These are phyloP conservation scores for Piper longum DNA, from an alignment of 164 flowering plant species.

Conservation along the genomic window DNA sequence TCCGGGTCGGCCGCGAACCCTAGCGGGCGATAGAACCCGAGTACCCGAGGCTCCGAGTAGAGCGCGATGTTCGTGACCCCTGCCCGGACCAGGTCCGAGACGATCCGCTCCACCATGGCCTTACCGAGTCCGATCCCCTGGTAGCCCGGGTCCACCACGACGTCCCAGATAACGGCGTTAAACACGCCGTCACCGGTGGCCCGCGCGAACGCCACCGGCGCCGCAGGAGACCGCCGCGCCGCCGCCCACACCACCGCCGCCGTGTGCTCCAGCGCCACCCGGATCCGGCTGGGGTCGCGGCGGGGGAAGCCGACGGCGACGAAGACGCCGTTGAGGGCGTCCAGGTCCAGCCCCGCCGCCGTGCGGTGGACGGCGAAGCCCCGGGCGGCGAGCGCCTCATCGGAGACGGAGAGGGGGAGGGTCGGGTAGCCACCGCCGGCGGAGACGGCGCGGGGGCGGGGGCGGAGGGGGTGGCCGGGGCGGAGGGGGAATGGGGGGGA, in stretches of 20 bases:
- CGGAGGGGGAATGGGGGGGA: not conserved
- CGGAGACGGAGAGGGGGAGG: conserved; percentile 36
- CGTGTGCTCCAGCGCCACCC: conserved; percentile 59
- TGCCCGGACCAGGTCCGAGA: conserved; percentile 32
- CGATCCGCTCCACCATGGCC: conserved; percentile 81
- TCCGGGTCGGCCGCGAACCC: conserved; percentile 94
- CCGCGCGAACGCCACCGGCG: conserved; percentile 84
- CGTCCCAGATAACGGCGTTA: conserved; percentile 95
- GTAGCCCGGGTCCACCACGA: conserved; percentile 88
- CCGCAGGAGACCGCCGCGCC: conserved; percentile 29
- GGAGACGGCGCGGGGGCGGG: not conserved
- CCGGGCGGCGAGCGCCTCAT: conserved; percentile 46
- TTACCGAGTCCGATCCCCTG: conserved; percentile 93
- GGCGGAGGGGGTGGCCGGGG: not conserved
- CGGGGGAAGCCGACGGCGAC: conserved; percentile 80
- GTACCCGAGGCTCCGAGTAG: conserved; percentile 77
- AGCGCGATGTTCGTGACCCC: conserved; percentile 75
- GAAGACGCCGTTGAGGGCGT: conserved; percentile 76
- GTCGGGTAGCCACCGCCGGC: not conserved
- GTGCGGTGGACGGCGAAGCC: conserved; percentile 68
- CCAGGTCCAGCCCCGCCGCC: conserved; percentile 43
- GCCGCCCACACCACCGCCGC: conserved; percentile 72
- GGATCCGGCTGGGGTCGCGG: conserved; percentile 65
- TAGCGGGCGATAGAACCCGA: conserved; percentile 81
- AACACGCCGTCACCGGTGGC: conserved; percentile 97